Percentiles rank a stretch among this genome's conserved stretches.
These are phyloP conservation scores for Hypholoma sublateritium DNA, from an alignment of 768 basidiomycete species.

Conservation along the genomic window DNA sequence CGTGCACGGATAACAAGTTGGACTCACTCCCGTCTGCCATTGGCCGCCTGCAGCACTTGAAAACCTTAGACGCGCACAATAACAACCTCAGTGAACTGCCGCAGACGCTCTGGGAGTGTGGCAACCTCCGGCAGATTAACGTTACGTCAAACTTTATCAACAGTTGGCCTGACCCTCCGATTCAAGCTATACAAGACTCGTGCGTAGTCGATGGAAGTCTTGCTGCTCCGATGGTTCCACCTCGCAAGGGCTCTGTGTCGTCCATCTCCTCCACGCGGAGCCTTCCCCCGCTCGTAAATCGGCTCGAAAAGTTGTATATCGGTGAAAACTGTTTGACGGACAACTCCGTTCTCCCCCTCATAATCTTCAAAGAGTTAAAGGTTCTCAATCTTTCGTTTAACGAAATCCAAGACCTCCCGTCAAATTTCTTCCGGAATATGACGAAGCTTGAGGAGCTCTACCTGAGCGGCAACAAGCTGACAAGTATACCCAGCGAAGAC, in stretches of 20 bases:
- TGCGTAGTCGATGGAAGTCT: constrained; percentile 9
- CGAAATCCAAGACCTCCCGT: constrained; percentile 85
- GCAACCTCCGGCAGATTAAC: constrained; percentile 71
- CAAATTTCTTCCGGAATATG: constrained; percentile 71
- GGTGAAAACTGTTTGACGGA: constrained; percentile 89
- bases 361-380: constrained; percentile 71
- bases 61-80: constrained; percentile 83
- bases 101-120: constrained; percentile 79
- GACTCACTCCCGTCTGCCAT: constrained; percentile 73
- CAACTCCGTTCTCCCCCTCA: constrained; percentile 73
- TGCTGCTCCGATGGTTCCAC: constrained; percentile 14
- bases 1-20: constrained; percentile 91
- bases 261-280: constrained; percentile 17
- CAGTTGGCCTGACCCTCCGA: constrained; percentile 66
- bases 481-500: constrained; percentile 88
- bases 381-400: constrained; percentile 95
- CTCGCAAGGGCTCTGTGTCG: constrained; percentile 34
- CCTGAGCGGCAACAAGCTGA: constrained; percentile 92
- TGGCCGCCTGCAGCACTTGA: constrained; percentile 72
- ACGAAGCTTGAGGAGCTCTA: constrained; percentile 81
- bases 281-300: constrained; percentile 51
- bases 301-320: constrained; percentile 78
- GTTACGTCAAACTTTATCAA: constrained; percentile 85
- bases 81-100: constrained; percentile 85
- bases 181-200: constrained; percentile 9